These are phyloP conservation scores for Eucalyptus sp. DNA, from an alignment of 345 rosid species.

Conservation along the genomic window DNA sequence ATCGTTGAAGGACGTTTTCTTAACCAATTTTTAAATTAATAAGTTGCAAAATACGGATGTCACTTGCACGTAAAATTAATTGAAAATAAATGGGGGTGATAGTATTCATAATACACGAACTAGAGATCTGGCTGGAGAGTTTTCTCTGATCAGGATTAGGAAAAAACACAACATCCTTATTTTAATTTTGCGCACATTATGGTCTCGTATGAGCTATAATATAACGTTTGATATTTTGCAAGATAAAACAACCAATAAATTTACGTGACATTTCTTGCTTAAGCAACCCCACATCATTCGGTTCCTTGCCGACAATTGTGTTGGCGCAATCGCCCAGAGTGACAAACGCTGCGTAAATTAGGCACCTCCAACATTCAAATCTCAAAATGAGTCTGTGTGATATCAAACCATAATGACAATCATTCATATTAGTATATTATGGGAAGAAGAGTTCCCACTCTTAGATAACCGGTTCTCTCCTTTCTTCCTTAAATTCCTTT, in stretches of 20 bases:
- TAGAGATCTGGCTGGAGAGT: neutral
- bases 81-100: neutral
- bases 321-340: neutral
- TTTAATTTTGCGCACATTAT: neutral
- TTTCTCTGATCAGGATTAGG: neutral
- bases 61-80: neutral
- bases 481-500: neutral
- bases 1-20: neutral
- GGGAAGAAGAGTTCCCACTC: neutral
- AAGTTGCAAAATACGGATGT: neutral
- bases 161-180: neutral
- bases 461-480: neutral
- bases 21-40: neutral
- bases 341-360: neutral
- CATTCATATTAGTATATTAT: neutral
- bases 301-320: neutral
- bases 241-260: neutral
- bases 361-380: neutral
- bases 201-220: neutral
- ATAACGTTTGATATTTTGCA: neutral
- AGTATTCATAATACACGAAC: neutral
- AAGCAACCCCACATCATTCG: neutral
- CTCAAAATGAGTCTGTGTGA: neutral
- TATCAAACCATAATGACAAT: neutral
- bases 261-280: neutral